Percentiles rank a stretch among this genome's conserved stretches.
These are phyloP conservation scores for Thelephora ganbajun DNA, from an alignment of 768 basidiomycete genomes.

Conservation along the genomic window DNA sequence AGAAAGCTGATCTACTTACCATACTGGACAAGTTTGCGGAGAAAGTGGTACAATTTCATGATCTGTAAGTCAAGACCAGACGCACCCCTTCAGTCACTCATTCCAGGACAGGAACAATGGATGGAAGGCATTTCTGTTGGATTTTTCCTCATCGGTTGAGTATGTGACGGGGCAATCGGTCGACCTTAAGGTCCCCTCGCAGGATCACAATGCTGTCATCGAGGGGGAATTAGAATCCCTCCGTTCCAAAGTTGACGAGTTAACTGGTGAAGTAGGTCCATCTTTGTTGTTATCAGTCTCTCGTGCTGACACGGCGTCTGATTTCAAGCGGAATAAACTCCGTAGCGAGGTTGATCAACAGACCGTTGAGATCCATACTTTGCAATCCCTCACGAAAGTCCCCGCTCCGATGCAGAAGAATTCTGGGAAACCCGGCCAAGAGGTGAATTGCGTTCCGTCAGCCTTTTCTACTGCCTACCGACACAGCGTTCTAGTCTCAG, in stretches of 20 bases:
- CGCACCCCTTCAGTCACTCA: slow-evolving; percentile 2
- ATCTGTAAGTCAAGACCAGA: slow-evolving; percentile 35
- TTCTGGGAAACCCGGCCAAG: slow-evolving; percentile 36
- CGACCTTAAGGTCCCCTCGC: slow-evolving; percentile 31
- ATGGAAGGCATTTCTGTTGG: slow-evolving; percentile 50
- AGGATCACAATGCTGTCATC: slow-evolving; percentile 26
- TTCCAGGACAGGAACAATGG: slow-evolving; percentile 37
- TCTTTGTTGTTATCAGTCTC: background rate
- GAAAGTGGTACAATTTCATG: slow-evolving; percentile 40
- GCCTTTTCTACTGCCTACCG: slow-evolving; percentile 1
- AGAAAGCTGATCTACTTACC: slow-evolving; percentile 44
- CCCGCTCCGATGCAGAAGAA: slow-evolving; percentile 24
- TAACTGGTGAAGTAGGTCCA: slow-evolving; percentile 48
- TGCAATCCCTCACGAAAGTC: slow-evolving; percentile 37
- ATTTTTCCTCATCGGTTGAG: slow-evolving; percentile 46
- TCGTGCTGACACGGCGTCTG: background rate
- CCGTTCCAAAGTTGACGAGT: slow-evolving; percentile 42
- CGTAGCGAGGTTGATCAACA: slow-evolving; percentile 44
- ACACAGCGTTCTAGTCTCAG: slow-evolving; percentile 19
- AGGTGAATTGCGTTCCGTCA: slow-evolving; percentile 25
- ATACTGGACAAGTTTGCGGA: slow-evolving; percentile 55
- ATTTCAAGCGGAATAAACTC: slow-evolving; percentile 32
- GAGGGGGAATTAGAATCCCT: slow-evolving; percentile 51
- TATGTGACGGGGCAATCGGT: slow-evolving; percentile 53
- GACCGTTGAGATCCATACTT: slow-evolving; percentile 51